Evolutionary conservation across 345 rosid species (phyloP).

Genomic region (thale cress (Arabidopsis thaliana)): DNA sequence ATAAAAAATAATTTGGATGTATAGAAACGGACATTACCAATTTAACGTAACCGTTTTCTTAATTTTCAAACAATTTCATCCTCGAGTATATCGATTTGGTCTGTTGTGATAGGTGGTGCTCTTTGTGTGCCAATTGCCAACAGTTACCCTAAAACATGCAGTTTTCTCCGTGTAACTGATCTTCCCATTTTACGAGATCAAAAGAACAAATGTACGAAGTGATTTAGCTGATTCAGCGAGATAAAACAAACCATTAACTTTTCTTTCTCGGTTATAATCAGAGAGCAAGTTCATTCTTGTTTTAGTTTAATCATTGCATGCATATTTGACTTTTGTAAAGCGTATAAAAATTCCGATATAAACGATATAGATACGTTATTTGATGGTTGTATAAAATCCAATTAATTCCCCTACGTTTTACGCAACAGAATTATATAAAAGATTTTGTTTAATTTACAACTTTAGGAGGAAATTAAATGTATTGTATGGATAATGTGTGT

Average conservation of each 20-base stretch:
- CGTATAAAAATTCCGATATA: neutral
- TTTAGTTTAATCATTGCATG: neutral
- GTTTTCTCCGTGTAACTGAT: neutral
- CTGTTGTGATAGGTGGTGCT: slow-evolving; percentile 20
- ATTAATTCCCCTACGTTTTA: neutral
- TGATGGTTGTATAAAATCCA: neutral
- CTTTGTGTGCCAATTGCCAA: slow-evolving; percentile 29
- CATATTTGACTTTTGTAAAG: neutral
- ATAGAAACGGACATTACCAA: slow-evolving; percentile 9
- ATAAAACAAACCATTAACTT: neutral
- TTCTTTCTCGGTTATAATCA: neutral
- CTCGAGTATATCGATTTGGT: slow-evolving; percentile 37
- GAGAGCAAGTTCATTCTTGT: neutral
- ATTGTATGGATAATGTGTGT: slow-evolving; percentile 18
- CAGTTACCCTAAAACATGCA: slow-evolving; percentile 9
- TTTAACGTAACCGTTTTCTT: slow-evolving; percentile 12
- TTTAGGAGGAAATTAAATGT: slow-evolving; percentile 3
- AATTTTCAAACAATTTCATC: neutral
- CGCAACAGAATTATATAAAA: slow-evolving; percentile 21
- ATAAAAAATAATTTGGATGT: slow-evolving; percentile 8
- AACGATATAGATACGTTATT: neutral
- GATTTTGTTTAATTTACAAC: neutral
- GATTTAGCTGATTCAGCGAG: neutral
- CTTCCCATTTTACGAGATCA: neutral
- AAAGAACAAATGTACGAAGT: neutral